phyloP scores from a whole-genome alignment of 2,329 filamentous ascomycete species.

The Didymella keratinophila region DNA sequence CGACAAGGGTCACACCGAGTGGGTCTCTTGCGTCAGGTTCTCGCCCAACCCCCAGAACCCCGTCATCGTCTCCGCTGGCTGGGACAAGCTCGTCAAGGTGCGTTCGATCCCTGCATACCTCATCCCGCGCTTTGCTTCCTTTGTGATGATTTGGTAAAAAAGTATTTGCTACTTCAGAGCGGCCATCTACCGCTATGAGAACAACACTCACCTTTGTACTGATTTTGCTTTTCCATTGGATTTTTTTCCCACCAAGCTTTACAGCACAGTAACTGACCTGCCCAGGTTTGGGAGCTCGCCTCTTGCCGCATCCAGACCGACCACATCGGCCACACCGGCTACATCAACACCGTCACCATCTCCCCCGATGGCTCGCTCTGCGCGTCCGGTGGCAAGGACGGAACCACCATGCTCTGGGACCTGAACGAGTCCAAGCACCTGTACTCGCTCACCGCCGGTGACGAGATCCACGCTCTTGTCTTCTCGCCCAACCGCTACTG shows the following conservation, averaged over 20 bases:
- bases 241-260: constrained; percentile 29
- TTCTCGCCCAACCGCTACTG: constrained; percentile 99
- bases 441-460: constrained; percentile 98
- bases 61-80: constrained; percentile 97
- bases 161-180: constrained; percentile 49
- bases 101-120: constrained; percentile 53
- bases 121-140: constrained; percentile 87
- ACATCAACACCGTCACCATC: constrained; percentile 99
- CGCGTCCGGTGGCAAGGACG: constrained; percentile 99
- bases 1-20: constrained; percentile 99
- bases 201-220: constrained; percentile 61
- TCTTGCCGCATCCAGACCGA: constrained; percentile 99
- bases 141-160: constrained; percentile 25
- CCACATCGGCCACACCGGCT: constrained; percentile 99
- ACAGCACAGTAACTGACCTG: constrained; percentile 9
- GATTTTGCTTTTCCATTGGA: constrained; percentile 58
- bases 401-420: constrained; percentile 99
- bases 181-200: constrained; percentile 25
- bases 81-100: constrained; percentile 99
- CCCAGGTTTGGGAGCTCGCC: constrained; percentile 97
- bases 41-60: constrained; percentile 99
- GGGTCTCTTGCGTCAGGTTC: constrained; percentile 99
- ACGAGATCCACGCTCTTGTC: constrained; percentile 99
- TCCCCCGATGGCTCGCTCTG: constrained; percentile 98
- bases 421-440: constrained; percentile 99